Base-by-base conservation (phyloP, 2,329 filamentous ascomycete genomes). In the Aureobasidium zeae region DNA sequence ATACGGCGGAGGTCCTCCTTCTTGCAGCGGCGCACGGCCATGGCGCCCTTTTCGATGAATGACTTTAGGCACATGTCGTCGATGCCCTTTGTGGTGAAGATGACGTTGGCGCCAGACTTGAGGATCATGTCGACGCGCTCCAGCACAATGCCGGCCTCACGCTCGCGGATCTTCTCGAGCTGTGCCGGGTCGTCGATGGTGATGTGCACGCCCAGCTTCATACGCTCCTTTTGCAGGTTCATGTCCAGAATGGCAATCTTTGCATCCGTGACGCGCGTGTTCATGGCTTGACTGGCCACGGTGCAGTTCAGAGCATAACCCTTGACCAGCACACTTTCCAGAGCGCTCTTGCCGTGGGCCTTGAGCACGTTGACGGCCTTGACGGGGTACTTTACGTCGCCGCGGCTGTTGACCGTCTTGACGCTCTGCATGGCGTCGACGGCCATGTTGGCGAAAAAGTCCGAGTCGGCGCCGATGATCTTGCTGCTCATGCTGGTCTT, bases 401-500 rank as follows among this genome's bases (percentile, higher is more conserved):
- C 82, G 66, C 81, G 81, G 69, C 84, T 87, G 70, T 95, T 95
- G 48, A 83, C 86, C 33, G 83, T 80, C 75, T 94, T 95, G 59
- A 98, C 91, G 43, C 88, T 83, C 62, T 84, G 80, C 74, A 98
- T 95, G 52, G 85, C 88, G 65, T 98, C 89, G 38, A 98, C 91
- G 10, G 88, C 87, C 83, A 98, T 93, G 67, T 91, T 84, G 55
- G 89, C 79, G 61, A 98, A 98, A 72, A 98, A 98, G 52, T 94
- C 87, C 10, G 86, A 87, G 66, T 98, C 91, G 45, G 84, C 72
- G 46, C 91, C 91, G 62, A 98, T 96, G 60, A 98, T 93, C 72
- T 98, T 98, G 73, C 86, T 94, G 42, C 88, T 95, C 89, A 98
- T 98, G 59, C 88, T 95, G 15, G 91, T 98, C 72, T 89, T 96